These are phyloP conservation scores for Nicotiana knightiana DNA, from an alignment of 257 asterid genomes.

Conservation along the genomic window DNA sequence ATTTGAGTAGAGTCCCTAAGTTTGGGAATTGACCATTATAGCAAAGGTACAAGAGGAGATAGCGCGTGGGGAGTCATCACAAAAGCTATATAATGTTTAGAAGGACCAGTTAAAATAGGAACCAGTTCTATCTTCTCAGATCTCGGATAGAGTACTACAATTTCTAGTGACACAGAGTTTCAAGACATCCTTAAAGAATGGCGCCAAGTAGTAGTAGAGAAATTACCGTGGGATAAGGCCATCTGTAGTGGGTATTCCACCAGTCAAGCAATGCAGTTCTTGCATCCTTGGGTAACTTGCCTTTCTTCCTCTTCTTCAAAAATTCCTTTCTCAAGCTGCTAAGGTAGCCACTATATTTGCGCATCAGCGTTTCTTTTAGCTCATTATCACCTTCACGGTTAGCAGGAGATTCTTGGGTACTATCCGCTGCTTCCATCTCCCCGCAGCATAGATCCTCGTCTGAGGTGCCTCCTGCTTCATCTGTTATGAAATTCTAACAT, in stretches of 20 bases:
- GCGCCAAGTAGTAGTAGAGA: background rate
- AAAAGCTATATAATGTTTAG: background rate
- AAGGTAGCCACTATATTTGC: conserved; percentile 71
- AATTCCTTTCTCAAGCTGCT: conserved; percentile 59
- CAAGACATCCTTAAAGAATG: background rate
- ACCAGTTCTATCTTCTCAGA: background rate
- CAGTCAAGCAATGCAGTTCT: conserved; percentile 54
- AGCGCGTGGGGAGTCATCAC: background rate
- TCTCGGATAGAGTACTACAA: background rate
- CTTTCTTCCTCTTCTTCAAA: conserved; percentile 63
- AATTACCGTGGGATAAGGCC: conserved; percentile 93
- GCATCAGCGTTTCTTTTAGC: conserved; percentile 63
- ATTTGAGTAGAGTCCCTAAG: background rate
- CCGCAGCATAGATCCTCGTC: conserved; percentile 40
- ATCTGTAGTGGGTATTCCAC: conserved; percentile 78
- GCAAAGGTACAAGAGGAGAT: background rate
- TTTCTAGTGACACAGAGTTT: background rate
- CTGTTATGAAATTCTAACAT: conserved; percentile 18
- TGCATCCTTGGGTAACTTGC: conserved; percentile 65
- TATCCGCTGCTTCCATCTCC: conserved; percentile 29
- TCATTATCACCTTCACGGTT: conserved; percentile 27
- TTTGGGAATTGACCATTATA: background rate
- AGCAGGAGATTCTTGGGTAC: conserved; percentile 21
- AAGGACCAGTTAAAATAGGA: background rate
- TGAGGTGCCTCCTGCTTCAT: conserved; percentile 38